Evolutionary conservation across 306 rosid species (phyloP).

Genomic region (Ammopiptanthus mongolicus): DNA sequence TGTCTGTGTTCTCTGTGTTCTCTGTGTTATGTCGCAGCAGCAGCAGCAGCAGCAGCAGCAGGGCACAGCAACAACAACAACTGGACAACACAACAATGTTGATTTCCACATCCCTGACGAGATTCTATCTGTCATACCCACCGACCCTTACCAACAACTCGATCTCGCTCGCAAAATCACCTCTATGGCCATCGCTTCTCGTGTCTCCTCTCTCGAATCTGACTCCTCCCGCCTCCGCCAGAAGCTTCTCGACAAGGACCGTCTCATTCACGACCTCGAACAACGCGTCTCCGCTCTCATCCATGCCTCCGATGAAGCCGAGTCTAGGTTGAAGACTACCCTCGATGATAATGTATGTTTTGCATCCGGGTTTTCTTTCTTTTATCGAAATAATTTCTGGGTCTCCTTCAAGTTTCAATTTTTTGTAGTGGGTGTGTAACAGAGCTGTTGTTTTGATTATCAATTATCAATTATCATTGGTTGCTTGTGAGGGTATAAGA

Average conservation of each 20-base stretch:
- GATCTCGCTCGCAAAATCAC: constrained; percentile 95
- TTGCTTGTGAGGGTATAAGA: background rate
- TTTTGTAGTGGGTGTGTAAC: background rate
- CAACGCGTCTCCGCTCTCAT: constrained; percentile 46
- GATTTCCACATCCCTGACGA: constrained; percentile 68
- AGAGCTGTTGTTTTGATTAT: background rate
- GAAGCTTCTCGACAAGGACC: constrained; percentile 59
- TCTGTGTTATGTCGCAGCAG: background rate
- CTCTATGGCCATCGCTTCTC: constrained; percentile 86
- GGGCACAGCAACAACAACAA: background rate
- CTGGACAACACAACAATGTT: background rate
- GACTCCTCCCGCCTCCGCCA: constrained; percentile 55
- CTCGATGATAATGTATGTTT: constrained; percentile 50
- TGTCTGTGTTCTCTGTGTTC: background rate
- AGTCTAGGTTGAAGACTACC: constrained; percentile 46
- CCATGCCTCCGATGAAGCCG: constrained; percentile 47
- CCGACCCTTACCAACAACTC: constrained; percentile 85
- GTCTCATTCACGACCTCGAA: constrained; percentile 44
- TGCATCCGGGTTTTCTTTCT: background rate
- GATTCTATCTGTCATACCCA: constrained; percentile 65
- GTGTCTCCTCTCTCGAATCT: constrained; percentile 71
- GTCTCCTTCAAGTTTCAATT: background rate
- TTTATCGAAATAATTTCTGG: background rate
- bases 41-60: background rate
- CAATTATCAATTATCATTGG: background rate